Conservation (phyloP, 2,329 filamentous ascomycete genomes). For the Exophiala sp. region DNA sequence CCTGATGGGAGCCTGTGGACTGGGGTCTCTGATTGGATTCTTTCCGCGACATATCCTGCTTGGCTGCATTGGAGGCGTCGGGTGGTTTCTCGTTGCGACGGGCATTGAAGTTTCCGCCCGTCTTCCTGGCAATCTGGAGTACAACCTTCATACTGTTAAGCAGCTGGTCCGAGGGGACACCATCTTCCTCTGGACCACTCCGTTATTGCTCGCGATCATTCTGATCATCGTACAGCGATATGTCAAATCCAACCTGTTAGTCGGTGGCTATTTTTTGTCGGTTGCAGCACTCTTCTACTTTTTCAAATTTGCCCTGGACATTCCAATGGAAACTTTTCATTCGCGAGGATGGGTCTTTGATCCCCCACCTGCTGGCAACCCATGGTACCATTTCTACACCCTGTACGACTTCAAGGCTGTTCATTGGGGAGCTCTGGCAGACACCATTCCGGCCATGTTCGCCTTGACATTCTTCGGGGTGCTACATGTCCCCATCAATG, state of each 20-base stretch:
- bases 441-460: conserved; percentile 89
- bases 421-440: conserved; percentile 73
- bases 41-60: conserved; percentile 95
- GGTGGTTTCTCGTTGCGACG: conserved; percentile 87
- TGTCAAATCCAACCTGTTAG: conserved; percentile 73
- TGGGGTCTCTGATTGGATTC: conserved; percentile 92
- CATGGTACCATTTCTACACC: conserved; percentile 97
- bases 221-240: conserved; percentile 71
- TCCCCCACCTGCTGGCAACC: conserved; percentile 73
- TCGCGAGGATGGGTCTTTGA: conserved; percentile 84
- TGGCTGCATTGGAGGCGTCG: conserved; percentile 93
- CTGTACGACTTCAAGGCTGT: conserved; percentile 81
- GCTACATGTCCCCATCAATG: conserved; percentile 95
- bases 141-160: conserved; percentile 68
- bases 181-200: conserved; percentile 73
- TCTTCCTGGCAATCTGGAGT: conserved; percentile 76
- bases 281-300: conserved; percentile 57
- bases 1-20: conserved; percentile 74
- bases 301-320: conserved; percentile 47
- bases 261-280: conserved; percentile 81
- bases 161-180: conserved; percentile 69
- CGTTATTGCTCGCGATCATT: conserved; percentile 66
- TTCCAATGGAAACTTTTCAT: conserved; percentile 63
- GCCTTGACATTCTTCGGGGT: conserved; percentile 96
- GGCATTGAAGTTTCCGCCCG: conserved; percentile 90